Conservation (phyloP, 768 basidiomycete genomes). For the Kockovaella imperatae region DNA sequence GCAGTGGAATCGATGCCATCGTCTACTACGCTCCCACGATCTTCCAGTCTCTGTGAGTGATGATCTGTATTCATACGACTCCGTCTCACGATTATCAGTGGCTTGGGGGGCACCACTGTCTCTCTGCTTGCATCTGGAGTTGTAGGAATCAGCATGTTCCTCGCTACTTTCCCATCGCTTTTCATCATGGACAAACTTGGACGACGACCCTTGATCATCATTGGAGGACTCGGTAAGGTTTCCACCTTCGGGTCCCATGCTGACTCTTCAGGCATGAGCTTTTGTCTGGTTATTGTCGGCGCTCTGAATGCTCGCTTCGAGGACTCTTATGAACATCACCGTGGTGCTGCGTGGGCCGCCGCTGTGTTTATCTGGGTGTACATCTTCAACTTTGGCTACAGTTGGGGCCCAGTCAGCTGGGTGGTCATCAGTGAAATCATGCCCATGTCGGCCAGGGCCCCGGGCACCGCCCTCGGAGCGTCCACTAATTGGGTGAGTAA, state of each 20-base stretch:
- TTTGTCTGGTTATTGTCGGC: slow-evolving; percentile 9
- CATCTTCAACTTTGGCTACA: slow-evolving; percentile 10
- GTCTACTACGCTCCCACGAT: slow-evolving; percentile 17
- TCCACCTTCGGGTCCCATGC: no score
- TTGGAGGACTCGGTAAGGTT: no score
- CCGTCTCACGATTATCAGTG: slow-evolving; percentile 5
- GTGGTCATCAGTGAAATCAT: slow-evolving; percentile 5
- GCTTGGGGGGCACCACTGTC: slow-evolving; percentile 12
- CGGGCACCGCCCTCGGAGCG: slow-evolving; percentile 4
- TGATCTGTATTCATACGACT: not conserved
- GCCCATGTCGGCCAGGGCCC: slow-evolving; percentile 1
- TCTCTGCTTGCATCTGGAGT: slow-evolving; percentile 14
- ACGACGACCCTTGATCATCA: slow-evolving; percentile 1
- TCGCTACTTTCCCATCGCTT: slow-evolving; percentile 6
- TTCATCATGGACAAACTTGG: slow-evolving; percentile 6
- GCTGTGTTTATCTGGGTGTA: slow-evolving; percentile 7
- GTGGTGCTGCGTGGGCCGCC: slow-evolving; percentile 4
- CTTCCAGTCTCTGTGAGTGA: slow-evolving; percentile 5
- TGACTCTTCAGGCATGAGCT: no score
- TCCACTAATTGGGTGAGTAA: slow-evolving; percentile 4
- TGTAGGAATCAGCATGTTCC: slow-evolving; percentile 2
- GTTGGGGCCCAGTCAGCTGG: slow-evolving; percentile 8
- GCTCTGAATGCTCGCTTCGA: slow-evolving; percentile 1
- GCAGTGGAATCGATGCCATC: slow-evolving; percentile 14
- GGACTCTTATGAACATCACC: not conserved